Evolutionary conservation across 345 rosid genomes (phyloP), one percentile per base, ranked within the genome.

Genomic region (Raphanus sativus): DNA sequence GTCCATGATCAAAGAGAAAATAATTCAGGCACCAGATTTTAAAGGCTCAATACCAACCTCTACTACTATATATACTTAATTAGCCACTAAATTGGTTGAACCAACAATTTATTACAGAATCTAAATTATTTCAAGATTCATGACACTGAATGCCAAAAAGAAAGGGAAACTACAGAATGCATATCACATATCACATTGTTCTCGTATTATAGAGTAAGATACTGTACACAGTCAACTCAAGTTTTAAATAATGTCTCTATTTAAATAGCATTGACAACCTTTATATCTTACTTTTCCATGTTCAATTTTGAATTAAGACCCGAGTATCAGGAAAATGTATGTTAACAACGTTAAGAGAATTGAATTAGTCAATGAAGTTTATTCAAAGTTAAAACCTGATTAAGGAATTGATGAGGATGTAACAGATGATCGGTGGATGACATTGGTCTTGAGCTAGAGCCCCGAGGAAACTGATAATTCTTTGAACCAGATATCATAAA

Each of bases 361-460:
- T 58, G 45, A 67, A 42, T 56, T 8, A 17, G 67, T 4, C 9
- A 52, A 26, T 40, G 30, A 38, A 21, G 45, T 8, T 3, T 12
- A 34, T 5, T 38, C 4, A 77, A 71, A 58, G 64, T 36, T 0
- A 33, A 48, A 79, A 94, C 99, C 99, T 86, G 89, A 69, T 85
- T 90, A 84, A 87, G 88, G 69, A 95, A 87, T 87, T 92, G 96
- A 59, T 89, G 93, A 80, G 97, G 99, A 73, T 87, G 89, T 72
- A 92, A 77, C 77, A 92, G 84, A 71, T 94, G 98, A 85, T 92
- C 97, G 6, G 94, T 86, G 26, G 92, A 92, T 17, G 97, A 89
- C 55, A 96, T 84, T 48, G 98, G 86, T 73, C 98, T 82, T 10
- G 97, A 79, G 76, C 97, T 95, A 17, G 99, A 38, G 83, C 96